phyloP scores from a whole-genome alignment of 2,329 filamentous ascomycete species.

The Nigrospora osmanthi region DNA sequence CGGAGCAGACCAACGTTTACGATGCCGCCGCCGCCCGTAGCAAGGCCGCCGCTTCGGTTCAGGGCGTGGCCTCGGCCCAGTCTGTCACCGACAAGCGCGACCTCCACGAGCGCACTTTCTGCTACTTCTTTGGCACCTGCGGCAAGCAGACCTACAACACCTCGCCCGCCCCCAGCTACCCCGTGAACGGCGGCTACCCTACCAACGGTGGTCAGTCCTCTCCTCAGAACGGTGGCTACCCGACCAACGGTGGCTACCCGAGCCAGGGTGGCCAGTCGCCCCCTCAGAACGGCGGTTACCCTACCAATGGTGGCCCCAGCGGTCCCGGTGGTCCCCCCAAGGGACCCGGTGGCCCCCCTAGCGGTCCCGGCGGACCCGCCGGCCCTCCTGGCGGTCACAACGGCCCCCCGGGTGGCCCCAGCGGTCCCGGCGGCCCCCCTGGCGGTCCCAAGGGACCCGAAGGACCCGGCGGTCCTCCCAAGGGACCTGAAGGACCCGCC shows the following conservation, averaged over 20 bases:
- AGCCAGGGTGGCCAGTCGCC: background rate
- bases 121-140: background rate
- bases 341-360: no score
- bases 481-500: no score
- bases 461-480: no score
- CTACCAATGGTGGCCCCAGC: background rate
- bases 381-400: no score
- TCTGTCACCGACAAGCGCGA: background rate
- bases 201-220: background rate
- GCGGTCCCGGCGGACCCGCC: no score
- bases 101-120: conserved; percentile 2
- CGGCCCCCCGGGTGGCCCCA: no score
- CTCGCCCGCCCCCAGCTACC: background rate
- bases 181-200: background rate
- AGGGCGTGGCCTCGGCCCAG: conserved; percentile 1
- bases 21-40: conserved; percentile 1
- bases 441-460: no score
- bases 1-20: conserved; percentile 1
- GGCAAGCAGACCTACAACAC: background rate
- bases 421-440: background rate
- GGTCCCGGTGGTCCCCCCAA: no score
- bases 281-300: background rate
- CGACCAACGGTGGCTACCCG: background rate
- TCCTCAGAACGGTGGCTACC: background rate
- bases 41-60: conserved; percentile 3